Conservation (phyloP, 305 asterid genomes). For the Solanum hybrid region DNA sequence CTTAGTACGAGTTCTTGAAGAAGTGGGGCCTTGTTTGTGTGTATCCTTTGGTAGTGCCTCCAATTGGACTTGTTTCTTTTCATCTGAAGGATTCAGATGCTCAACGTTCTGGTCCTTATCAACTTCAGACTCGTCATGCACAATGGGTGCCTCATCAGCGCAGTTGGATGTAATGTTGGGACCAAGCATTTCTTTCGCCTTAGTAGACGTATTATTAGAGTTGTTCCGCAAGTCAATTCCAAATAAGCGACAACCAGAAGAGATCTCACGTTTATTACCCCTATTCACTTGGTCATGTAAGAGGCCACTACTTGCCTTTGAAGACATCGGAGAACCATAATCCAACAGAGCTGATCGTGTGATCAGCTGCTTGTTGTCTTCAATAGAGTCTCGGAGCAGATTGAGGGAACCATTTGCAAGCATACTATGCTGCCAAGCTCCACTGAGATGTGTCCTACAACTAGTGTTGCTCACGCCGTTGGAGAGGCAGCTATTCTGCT, state of each 20-base stretch:
- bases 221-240: conserved; percentile 65
- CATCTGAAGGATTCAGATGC: conserved; percentile 20
- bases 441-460: conserved; percentile 17
- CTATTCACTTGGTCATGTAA: conserved; percentile 33
- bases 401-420: conserved; percentile 25
- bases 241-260: conserved; percentile 47
- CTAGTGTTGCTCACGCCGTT: not conserved
- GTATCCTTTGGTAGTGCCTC: conserved; percentile 29
- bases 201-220: conserved; percentile 10
- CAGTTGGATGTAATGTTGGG: conserved; percentile 6
- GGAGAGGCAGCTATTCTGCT: conserved; percentile 22
- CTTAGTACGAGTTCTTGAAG: conserved; percentile 77
- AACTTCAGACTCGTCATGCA: conserved; percentile 10
- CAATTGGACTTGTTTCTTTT: conserved; percentile 17
- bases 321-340: conserved; percentile 42
- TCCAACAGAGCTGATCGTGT: conserved; percentile 21
- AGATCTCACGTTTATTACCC: conserved; percentile 24
- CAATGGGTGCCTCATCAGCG: not conserved
- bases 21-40: conserved; percentile 23
- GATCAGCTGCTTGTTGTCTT: conserved; percentile 25
- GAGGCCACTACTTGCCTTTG: conserved; percentile 26
- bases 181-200: conserved; percentile 18
- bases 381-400: conserved; percentile 28
- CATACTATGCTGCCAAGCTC: conserved; percentile 25
- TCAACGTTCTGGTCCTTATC: conserved; percentile 22